Evolutionary conservation across 176 grass and related monocot genomes (phyloP).

Genomic region (Alloteropsis semialata): DNA sequence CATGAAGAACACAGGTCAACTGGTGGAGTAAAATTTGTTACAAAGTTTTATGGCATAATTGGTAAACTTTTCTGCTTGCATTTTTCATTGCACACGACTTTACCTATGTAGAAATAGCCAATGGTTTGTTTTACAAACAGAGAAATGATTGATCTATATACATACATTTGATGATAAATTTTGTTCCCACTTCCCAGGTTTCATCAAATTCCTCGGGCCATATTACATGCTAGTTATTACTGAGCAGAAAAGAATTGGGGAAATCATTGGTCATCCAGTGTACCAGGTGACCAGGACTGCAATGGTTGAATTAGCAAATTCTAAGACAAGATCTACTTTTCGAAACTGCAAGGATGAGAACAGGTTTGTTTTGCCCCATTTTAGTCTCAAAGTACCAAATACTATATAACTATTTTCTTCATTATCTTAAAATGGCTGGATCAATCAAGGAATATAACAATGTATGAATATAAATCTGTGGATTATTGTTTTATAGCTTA

Average conservation of each 20-base stretch:
- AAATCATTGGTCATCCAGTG: conserved; percentile 78
- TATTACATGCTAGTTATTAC: conserved; percentile 97
- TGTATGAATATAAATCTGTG: not conserved
- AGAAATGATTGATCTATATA: not conserved
- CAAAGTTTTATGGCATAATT: conserved; percentile 84
- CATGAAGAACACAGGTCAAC: conserved; percentile 56
- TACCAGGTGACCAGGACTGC: conserved; percentile 71
- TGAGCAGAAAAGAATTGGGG: conserved; percentile 66
- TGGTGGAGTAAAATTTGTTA: conserved; percentile 89
- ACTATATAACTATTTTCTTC: not conserved
- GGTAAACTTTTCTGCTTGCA: conserved; percentile 47
- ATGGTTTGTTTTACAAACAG: not conserved
- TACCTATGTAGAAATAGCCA: no score
- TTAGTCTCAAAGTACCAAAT: not conserved
- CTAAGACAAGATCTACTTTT: conserved; percentile 37
- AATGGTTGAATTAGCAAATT: conserved; percentile 68
- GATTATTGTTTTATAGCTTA: not conserved
- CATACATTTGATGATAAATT: conserved; percentile 18
- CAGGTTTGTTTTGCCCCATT: conserved; percentile 36
- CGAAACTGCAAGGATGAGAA: conserved; percentile 52
- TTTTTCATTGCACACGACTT: no score
- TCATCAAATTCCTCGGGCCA: conserved; percentile 83
- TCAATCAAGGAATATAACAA: not conserved
- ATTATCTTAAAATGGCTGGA: not conserved
- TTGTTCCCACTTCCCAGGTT: conserved; percentile 58